phyloP scores from a whole-genome alignment of 2,329 filamentous ascomycete species.

The Paecilomyces dactylethromorphus region DNA sequence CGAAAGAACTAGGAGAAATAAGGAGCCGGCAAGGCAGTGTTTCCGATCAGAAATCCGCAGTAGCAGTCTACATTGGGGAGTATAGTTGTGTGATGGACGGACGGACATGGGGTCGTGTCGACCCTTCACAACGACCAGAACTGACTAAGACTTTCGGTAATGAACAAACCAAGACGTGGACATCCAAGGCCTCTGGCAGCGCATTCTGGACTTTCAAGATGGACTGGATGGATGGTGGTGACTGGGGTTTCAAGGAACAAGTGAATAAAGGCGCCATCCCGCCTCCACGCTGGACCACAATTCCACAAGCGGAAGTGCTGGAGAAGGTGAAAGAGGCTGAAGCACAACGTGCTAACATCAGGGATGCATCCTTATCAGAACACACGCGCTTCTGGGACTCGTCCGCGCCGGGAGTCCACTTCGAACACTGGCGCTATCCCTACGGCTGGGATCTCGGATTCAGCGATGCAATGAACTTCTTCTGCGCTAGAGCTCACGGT shows the following conservation, averaged over 20 bases:
- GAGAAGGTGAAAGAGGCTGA: slow-evolving; percentile 34
- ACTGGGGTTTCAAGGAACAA: slow-evolving; percentile 54
- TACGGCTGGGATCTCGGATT: slow-evolving; percentile 53
- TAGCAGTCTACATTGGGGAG: slow-evolving; percentile 50
- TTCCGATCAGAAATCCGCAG: slow-evolving; percentile 41
- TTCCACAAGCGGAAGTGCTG: slow-evolving; percentile 31
- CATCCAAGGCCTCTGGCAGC: slow-evolving; percentile 44
- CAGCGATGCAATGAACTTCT: slow-evolving; percentile 49
- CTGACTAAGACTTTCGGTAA: slow-evolving; percentile 36
- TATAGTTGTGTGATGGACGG: slow-evolving; percentile 52
- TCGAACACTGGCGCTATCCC: slow-evolving; percentile 49
- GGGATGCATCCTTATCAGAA: slow-evolving; percentile 29
- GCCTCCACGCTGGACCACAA: slow-evolving; percentile 31
- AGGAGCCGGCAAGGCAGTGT: slow-evolving; percentile 44
- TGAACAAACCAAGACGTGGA: slow-evolving; percentile 43
- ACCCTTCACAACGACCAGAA: slow-evolving; percentile 29
- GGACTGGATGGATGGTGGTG: slow-evolving; percentile 56
- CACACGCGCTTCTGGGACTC: slow-evolving; percentile 48
- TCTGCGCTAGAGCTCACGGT: slow-evolving; percentile 33
- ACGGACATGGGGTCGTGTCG: slow-evolving; percentile 44
- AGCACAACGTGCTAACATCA: slow-evolving; percentile 28
- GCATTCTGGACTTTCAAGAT: slow-evolving; percentile 59
- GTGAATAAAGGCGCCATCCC: slow-evolving; percentile 39
- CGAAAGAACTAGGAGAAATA: slow-evolving; percentile 39
- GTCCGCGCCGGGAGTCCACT: slow-evolving; percentile 37